phyloP scores from a whole-genome alignment of 441 rosid species.

The Pelargonium cotyledonis region DNA sequence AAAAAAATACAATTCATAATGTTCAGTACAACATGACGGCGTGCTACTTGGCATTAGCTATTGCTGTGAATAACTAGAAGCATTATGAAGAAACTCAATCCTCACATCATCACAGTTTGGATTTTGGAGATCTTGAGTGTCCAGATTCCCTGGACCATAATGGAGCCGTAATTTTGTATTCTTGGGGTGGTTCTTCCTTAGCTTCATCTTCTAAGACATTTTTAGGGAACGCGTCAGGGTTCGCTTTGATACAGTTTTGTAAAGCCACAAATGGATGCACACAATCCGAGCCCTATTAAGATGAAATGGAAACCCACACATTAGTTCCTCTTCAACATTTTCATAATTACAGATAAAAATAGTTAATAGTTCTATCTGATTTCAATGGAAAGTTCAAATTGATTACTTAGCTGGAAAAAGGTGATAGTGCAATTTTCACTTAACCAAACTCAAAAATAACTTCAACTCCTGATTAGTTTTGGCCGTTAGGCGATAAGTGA shows the following conservation, averaged over 20 bases:
- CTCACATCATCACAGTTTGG: conserved; percentile 41
- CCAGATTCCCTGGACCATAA: conserved; percentile 52
- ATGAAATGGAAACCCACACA: background rate
- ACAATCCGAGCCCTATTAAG: conserved; percentile 73
- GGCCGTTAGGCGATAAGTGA: background rate
- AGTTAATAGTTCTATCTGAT: background rate
- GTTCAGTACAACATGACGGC: background rate
- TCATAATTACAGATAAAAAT: background rate
- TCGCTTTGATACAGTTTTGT: conserved; percentile 70
- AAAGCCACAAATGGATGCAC: conserved; percentile 72
- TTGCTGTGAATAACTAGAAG: background rate
- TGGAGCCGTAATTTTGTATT: conserved; percentile 62
- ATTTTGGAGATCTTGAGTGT: conserved; percentile 23
- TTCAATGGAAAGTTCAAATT: background rate
- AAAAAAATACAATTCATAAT: too few species aligned
- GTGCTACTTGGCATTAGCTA: background rate
- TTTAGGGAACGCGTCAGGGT: conserved; percentile 64
- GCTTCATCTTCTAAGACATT: conserved; percentile 37
- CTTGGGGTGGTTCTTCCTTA: conserved; percentile 43
- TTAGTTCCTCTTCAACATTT: conserved; percentile 7
- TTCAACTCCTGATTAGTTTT: background rate
- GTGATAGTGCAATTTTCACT: background rate
- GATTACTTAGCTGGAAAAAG: background rate
- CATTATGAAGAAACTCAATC: background rate
- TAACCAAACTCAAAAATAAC: background rate